phyloP scores from a whole-genome alignment of 2,329 filamentous ascomycete genomes.

The Cordyceps cicadae region DNA sequence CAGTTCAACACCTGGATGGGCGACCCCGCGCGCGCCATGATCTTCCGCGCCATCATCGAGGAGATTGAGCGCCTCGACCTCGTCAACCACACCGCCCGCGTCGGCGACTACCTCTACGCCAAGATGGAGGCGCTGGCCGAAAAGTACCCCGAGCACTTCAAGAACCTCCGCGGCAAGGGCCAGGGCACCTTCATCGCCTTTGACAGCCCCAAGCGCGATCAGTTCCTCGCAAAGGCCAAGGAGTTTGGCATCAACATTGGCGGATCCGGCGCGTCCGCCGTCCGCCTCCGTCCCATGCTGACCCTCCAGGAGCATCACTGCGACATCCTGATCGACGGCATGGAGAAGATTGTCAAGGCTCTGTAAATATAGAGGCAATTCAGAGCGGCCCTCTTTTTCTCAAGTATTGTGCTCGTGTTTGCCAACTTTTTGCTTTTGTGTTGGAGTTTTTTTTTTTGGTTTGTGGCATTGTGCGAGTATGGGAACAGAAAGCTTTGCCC shows the following conservation, averaged over 20 bases:
- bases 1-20: slow-evolving; percentile 99
- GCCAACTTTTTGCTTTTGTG: neutral
- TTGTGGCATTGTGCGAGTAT: neutral
- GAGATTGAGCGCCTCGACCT: slow-evolving; percentile 71
- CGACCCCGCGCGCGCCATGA: slow-evolving; percentile 73
- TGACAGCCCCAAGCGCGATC: slow-evolving; percentile 72
- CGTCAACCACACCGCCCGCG: slow-evolving; percentile 68
- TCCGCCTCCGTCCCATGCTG: slow-evolving; percentile 80
- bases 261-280: slow-evolving; percentile 65
- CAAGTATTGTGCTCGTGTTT: neutral
- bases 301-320: slow-evolving; percentile 89
- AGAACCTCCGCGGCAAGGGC: slow-evolving; percentile 78
- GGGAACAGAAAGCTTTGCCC: neutral
- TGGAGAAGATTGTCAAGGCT: slow-evolving; percentile 64
- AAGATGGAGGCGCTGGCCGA: slow-evolving; percentile 59
- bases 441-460: slow-evolving; percentile 1
- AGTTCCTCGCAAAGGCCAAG: slow-evolving; percentile 74
- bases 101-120: slow-evolving; percentile 69
- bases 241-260: slow-evolving; percentile 77
- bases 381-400: neutral
- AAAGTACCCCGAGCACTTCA: slow-evolving; percentile 68
- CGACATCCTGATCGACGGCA: slow-evolving; percentile 68
- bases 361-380: slow-evolving; percentile 15
- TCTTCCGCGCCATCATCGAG: slow-evolving; percentile 78
- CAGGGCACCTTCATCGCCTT: slow-evolving; percentile 91